Conservation (phyloP, 805 yeast species). For the Torulaspora indica region DNA sequence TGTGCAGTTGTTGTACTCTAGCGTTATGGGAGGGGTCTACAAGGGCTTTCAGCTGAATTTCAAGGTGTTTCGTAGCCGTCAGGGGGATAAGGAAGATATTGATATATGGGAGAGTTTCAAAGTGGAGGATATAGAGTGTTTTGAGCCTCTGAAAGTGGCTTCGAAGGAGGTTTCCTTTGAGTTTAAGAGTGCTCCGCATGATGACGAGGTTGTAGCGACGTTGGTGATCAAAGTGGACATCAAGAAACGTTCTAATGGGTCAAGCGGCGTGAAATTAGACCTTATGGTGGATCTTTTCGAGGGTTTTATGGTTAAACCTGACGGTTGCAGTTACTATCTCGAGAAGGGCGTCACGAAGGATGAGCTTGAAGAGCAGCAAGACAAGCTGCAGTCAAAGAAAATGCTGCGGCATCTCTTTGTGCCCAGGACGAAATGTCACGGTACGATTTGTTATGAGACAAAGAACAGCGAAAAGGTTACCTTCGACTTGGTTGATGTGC, state of each 20-base stretch:
- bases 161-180: constrained; percentile 21
- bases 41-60: constrained; percentile 52
- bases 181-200: constrained; percentile 13
- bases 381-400: constrained; percentile 51
- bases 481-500: constrained; percentile 33
- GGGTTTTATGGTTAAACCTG: constrained; percentile 76
- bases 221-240: constrained; percentile 18
- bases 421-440: constrained; percentile 67
- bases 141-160: constrained; percentile 19
- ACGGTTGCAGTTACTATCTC: constrained; percentile 65
- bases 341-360: constrained; percentile 41
- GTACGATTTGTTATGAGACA: constrained; percentile 41
- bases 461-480: constrained; percentile 10
- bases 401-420: constrained; percentile 70
- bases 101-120: constrained; percentile 49
- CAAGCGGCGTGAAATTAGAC: constrained; percentile 16
- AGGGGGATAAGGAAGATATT: constrained; percentile 26
- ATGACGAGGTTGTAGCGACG: constrained; percentile 12
- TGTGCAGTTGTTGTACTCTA: constrained; percentile 50
- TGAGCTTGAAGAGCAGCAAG: constrained; percentile 29
- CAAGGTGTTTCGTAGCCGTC: constrained; percentile 36
- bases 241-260: constrained; percentile 8
- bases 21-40: constrained; percentile 47
- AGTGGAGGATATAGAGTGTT: constrained; percentile 25
- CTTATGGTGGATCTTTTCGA: constrained; percentile 21